Conservation (phyloP, 441 rosid species). For the Rhodomyrtus psidioides region DNA sequence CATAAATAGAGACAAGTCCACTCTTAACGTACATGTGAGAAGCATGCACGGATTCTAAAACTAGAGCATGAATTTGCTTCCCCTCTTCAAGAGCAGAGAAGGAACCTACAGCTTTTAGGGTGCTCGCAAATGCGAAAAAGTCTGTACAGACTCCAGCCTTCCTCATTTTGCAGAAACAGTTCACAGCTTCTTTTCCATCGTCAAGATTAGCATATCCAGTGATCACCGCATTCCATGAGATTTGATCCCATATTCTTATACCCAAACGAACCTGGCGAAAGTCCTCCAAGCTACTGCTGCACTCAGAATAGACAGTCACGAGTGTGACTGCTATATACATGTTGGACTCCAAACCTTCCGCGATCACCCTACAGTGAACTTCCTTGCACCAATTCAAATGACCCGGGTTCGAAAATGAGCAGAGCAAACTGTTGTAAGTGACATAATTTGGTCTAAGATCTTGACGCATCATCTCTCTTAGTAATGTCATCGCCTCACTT, state of each 20-base stretch:
- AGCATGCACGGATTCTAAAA: slow-evolving; percentile 16
- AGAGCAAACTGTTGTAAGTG: slow-evolving; percentile 19
- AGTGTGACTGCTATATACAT: slow-evolving; percentile 14
- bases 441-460: slow-evolving; percentile 13
- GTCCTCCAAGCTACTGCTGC: slow-evolving; percentile 15
- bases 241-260: slow-evolving; percentile 13
- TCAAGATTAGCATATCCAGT: slow-evolving; percentile 28
- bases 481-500: slow-evolving; percentile 20
- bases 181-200: slow-evolving; percentile 10
- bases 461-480: slow-evolving; percentile 14
- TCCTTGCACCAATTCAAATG: slow-evolving; percentile 19
- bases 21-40: slow-evolving; percentile 13
- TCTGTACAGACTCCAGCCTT: slow-evolving; percentile 10
- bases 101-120: slow-evolving; percentile 8
- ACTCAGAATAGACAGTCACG: slow-evolving; percentile 19
- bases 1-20: slow-evolving; percentile 14
- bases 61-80: slow-evolving; percentile 22
- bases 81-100: slow-evolving; percentile 16
- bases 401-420: slow-evolving; percentile 19
- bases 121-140: slow-evolving; percentile 9
- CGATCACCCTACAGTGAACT: slow-evolving; percentile 24
- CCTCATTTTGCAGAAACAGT: slow-evolving; percentile 24
- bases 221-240: slow-evolving; percentile 31
- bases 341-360: slow-evolving; percentile 18
- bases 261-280: slow-evolving; percentile 11